Base-by-base conservation (phyloP, 306 rosid genomes). In the Quillaja saponaria region DNA sequence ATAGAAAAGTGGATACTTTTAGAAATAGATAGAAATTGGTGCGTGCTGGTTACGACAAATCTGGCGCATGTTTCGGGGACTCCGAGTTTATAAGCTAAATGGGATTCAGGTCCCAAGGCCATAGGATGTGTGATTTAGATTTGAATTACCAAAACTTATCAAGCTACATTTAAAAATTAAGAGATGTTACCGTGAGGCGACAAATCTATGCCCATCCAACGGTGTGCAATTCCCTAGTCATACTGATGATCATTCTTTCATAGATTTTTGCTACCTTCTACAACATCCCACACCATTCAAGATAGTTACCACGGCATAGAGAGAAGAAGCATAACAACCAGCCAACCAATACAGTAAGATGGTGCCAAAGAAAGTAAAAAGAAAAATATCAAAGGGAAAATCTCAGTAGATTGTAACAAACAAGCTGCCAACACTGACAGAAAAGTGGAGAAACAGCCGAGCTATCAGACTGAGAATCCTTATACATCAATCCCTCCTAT, bases 381-480 rank as follows among this genome's bases (percentile, higher is more conserved):
- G 18, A 58, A 18, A 15, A 71, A 58, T 7, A 33, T 49, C 17
- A 28, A 71, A 66, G 71, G 34, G 35, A 64, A 80, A 75, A 59
- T 57, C 69, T 52, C 28, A 64, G 31, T 25, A 25, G 2, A 25
- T 25, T 25, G 31, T 25, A 25, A 25, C 31, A 25, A 50, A 41
- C 64, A 77, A 71, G 56, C 65, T 72, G 74, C 71, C 63, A 74
- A 74, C 71, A 78, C 66, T 55, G 69, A 72, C 82, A 66, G 66
- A 72, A 70, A 71, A 69, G 79, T 42, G 74, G 59, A 78, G 56
- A 73, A 73, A 68, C 66, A 67, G 67, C 38, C 79, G 62, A 64
- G 28, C 46, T 66, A 71, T 64, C 71, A 60, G 68, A 75, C 69
- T 55, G 65, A 53, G 67, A 72, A 76, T 64, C 84, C 81, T 69